These are phyloP conservation scores for Paecilomyces dactylethromorphus DNA, from an alignment of 2,329 filamentous ascomycete genomes.

Conservation along the genomic window DNA sequence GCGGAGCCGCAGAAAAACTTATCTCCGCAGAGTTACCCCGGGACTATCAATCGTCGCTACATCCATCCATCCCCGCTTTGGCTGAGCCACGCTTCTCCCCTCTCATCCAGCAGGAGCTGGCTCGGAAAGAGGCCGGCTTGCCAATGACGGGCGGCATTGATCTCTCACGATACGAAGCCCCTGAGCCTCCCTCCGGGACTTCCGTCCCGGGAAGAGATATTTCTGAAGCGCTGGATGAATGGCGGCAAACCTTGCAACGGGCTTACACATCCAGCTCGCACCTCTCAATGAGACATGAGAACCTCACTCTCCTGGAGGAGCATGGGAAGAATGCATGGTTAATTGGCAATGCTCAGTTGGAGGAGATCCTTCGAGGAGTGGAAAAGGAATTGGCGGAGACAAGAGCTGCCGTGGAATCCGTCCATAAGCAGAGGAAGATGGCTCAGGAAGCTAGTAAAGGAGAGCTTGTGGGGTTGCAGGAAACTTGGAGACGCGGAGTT, in stretches of 20 bases:
- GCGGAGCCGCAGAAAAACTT: conserved; percentile 61
- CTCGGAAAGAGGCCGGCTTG: conserved; percentile 56
- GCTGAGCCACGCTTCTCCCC: conserved; percentile 55
- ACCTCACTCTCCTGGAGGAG: conserved; percentile 68
- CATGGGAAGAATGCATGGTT: conserved; percentile 91
- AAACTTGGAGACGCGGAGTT: conserved; percentile 72
- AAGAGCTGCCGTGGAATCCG: conserved; percentile 63
- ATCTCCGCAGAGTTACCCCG: conserved; percentile 59
- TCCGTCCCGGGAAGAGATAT: conserved; percentile 21
- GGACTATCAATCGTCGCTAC: conserved; percentile 43
- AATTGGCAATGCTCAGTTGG: conserved; percentile 71
- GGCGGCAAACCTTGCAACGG: conserved; percentile 46
- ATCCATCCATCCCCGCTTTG: conserved; percentile 53
- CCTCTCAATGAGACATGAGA: conserved; percentile 49
- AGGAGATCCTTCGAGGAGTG: conserved; percentile 60
- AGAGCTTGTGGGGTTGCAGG: conserved; percentile 68
- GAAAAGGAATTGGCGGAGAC: conserved; percentile 68
- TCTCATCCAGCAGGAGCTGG: conserved; percentile 61
- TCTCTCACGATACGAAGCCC: conserved; percentile 73
- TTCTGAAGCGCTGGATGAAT: conserved; percentile 34
- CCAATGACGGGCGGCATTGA: conserved; percentile 62
- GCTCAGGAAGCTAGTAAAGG: conserved; percentile 64
- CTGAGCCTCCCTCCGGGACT: conserved; percentile 50
- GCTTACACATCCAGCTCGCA: conserved; percentile 56
- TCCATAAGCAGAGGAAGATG: conserved; percentile 63